Evolutionary conservation across 1,139 yeast genomes (phyloP).

Genomic region (Blastobotrys proliferans): DNA sequence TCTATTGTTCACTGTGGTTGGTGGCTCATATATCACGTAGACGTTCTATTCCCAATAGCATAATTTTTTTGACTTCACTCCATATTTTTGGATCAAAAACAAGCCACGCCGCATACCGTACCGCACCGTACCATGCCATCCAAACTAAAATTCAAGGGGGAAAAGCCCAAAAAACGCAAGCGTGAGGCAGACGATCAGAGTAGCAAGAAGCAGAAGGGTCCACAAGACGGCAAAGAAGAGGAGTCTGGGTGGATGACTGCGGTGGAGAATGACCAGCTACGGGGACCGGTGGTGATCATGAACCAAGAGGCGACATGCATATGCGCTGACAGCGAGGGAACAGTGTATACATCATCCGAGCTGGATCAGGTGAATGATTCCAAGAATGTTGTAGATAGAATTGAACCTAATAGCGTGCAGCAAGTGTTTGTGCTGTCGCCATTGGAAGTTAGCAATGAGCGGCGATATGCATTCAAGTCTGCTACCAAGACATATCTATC

Average conservation of each 20-base stretch:
- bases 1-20: not conserved
- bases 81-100: not conserved
- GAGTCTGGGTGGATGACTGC: constrained; percentile 40
- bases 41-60: not conserved
- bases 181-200: constrained; percentile 17
- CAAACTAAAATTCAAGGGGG: constrained; percentile 43
- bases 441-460: constrained; percentile 22
- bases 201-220: constrained; percentile 20
- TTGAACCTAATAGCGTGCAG: constrained; percentile 36
- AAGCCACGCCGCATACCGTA: not conserved
- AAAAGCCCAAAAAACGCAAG: constrained; percentile 32
- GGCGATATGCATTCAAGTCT: constrained; percentile 34
- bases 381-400: constrained; percentile 33
- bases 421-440: constrained; percentile 40
- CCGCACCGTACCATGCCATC: constrained; percentile 46
- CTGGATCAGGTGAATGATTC: constrained; percentile 23
- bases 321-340: constrained; percentile 24
- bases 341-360: constrained; percentile 24
- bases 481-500: constrained; percentile 35
- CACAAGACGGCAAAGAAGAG: constrained; percentile 13
- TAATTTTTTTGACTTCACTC: not conserved
- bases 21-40: not conserved
- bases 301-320: constrained; percentile 21
- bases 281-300: constrained; percentile 37
- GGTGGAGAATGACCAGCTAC: constrained; percentile 29